phyloP scores from a whole-genome alignment of 495 filamentous ascomycete genomes.

The Aspergillus indologenus region DNA sequence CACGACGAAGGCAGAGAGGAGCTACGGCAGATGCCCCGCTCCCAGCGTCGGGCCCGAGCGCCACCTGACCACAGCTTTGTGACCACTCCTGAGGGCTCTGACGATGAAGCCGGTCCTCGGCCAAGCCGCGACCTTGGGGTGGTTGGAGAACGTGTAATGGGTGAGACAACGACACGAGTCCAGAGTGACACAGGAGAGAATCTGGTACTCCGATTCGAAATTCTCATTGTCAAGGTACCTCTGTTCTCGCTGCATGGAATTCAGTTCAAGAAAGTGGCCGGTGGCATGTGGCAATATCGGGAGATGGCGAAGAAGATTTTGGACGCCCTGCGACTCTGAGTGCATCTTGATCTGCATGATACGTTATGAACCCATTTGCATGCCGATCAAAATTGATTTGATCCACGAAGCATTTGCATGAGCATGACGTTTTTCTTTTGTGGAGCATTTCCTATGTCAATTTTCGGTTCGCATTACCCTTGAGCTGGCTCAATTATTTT shows the following conservation, averaged over 20 bases:
- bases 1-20: conserved; percentile 54
- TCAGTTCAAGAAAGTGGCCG: conserved; percentile 96
- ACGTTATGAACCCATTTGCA: conserved; percentile 6
- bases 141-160: conserved; percentile 54
- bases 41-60: conserved; percentile 40
- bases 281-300: conserved; percentile 97
- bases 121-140: conserved; percentile 36
- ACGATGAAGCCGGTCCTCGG: conserved; percentile 57
- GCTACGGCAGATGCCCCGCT: conserved; percentile 27
- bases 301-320: conserved; percentile 95
- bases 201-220: conserved; percentile 86
- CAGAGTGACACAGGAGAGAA: conserved; percentile 79
- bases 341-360: conserved; percentile 9
- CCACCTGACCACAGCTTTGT: conserved; percentile 64
- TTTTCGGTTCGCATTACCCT: conserved; percentile 21
- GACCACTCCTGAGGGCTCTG: conserved; percentile 75
- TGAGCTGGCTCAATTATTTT: conserved; percentile 26
- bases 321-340: conserved; percentile 74
- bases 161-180: conserved; percentile 81
- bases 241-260: conserved; percentile 90
- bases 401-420: conserved; percentile 34
- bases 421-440: conserved; percentile 25
- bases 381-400: conserved; percentile 13
- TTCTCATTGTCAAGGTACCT: conserved; percentile 96
- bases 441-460: conserved; percentile 14